phyloP scores from a whole-genome alignment of 2,329 filamentous ascomycete species.

The Arthrobotrys pseudoclavata region DNA sequence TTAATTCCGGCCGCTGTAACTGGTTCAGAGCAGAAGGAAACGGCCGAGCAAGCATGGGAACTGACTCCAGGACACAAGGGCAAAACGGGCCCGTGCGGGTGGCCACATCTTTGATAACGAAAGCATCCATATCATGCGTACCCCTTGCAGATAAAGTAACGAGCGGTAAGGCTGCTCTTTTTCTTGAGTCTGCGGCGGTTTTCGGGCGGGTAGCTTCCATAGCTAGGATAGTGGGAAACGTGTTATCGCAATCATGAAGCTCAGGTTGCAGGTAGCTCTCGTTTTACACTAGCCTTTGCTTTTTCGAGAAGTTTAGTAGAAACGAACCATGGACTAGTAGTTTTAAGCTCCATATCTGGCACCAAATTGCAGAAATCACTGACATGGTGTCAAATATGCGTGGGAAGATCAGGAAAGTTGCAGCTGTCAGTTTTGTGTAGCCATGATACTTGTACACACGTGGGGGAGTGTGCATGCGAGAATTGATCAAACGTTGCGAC shows the following conservation, averaged over 20 bases:
- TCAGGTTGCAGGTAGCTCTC: neutral
- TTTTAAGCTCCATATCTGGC: neutral
- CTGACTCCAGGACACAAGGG: neutral
- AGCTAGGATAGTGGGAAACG: neutral
- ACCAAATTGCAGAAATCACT: neutral
- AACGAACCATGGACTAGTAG: neutral
- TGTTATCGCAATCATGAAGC: neutral
- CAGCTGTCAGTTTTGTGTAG: slow-evolving; percentile 10
- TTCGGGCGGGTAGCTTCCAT: slow-evolving; percentile 12
- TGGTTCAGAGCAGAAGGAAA: neutral
- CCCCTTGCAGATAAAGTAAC: slow-evolving; percentile 10
- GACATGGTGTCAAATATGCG: slow-evolving; percentile 26
- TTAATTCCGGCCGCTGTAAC: neutral
- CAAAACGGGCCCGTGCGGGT: slow-evolving; percentile 14
- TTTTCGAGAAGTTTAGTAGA: neutral
- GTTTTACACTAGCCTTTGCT: neutral
- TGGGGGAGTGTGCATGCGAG: neutral
- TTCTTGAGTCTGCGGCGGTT: too few species aligned
- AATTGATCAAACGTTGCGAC: neutral
- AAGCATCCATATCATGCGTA: neutral
- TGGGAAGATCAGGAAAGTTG: slow-evolving; percentile 2
- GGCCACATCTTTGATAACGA: slow-evolving; percentile 4
- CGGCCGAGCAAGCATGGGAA: neutral
- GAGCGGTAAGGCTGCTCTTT: slow-evolving; percentile 11
- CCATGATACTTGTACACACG: slow-evolving; percentile 20